Evolutionary conservation across 176 grass and related monocot species (phyloP).

Genomic region (Oryza glumipatula): DNA sequence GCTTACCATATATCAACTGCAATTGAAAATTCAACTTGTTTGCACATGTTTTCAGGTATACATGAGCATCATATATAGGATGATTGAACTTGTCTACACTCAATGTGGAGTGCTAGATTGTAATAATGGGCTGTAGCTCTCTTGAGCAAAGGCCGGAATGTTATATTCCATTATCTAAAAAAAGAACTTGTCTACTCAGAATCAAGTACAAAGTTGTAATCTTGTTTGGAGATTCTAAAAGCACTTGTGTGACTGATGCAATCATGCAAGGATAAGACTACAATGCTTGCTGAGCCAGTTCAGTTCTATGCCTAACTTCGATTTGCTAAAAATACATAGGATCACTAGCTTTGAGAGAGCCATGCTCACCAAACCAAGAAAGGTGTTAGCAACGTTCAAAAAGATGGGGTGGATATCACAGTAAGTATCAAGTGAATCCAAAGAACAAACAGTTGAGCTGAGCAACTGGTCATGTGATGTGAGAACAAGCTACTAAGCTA

Average conservation of each 20-base stretch:
- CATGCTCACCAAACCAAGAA: slow-evolving; percentile 17
- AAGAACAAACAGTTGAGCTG: slow-evolving; percentile 5
- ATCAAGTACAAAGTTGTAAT: background rate
- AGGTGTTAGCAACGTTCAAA: background rate
- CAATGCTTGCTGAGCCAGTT: slow-evolving; percentile 1
- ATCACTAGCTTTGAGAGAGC: background rate
- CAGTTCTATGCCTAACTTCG: slow-evolving; percentile 10
- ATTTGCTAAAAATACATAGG: slow-evolving; percentile 22
- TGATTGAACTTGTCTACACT: background rate
- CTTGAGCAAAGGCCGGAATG: too few species aligned
- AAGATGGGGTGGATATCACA: slow-evolving; percentile 5
- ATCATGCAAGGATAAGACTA: slow-evolving; percentile 1
- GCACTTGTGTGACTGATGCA: slow-evolving; percentile 1
- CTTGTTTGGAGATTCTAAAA: slow-evolving; percentile 11
- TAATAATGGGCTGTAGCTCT: too few species aligned
- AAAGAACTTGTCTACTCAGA: background rate
- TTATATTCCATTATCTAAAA: too few species aligned
- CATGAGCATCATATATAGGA: background rate
- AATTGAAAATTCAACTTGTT: slow-evolving; percentile 3
- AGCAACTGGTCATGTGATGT: slow-evolving; percentile 2
- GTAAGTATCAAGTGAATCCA: background rate
- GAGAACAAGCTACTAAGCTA: slow-evolving; percentile 31
- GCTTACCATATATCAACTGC: background rate
- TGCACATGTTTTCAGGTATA: background rate
- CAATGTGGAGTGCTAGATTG: too few species aligned